Percentiles rank a stretch among this genome's conserved stretches.
Conservation (phyloP, 78 protist species). For the Dictyostelium firmibasis region DNA sequence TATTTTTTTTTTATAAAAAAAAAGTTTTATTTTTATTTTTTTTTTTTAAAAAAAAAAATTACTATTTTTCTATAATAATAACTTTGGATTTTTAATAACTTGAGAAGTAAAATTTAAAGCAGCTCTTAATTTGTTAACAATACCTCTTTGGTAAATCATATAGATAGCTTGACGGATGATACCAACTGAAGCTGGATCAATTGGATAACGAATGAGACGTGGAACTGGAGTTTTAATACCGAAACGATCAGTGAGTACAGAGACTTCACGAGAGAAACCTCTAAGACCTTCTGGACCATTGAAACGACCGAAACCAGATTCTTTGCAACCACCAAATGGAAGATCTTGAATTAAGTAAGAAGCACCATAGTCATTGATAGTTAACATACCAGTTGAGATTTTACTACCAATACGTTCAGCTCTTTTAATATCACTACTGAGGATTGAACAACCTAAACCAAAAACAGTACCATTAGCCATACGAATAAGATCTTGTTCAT, state of each 20-base stretch:
- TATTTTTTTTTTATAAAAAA: neutral
- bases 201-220: conserved; percentile 70
- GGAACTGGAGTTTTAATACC: conserved; percentile 69
- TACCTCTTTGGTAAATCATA: conserved; percentile 50
- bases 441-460: conserved; percentile 88
- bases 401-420: conserved; percentile 82
- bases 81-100: conserved; percentile 66
- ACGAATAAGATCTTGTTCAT: conserved; percentile 71
- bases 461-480: conserved; percentile 74
- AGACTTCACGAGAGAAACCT: conserved; percentile 63
- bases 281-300: conserved; percentile 87
- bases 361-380: conserved; percentile 89
- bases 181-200: conserved; percentile 73
- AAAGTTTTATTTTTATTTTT: neutral
- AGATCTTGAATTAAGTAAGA: conserved; percentile 86
- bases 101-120: conserved; percentile 19
- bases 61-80: conserved; percentile 10
- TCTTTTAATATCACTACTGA: conserved; percentile 68
- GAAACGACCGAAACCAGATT: conserved; percentile 87
- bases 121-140: conserved; percentile 34
- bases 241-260: conserved; percentile 74
- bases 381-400: conserved; percentile 85
- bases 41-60: conserved; percentile 3
- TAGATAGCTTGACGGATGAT: conserved; percentile 73
- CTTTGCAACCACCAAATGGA: conserved; percentile 93